phyloP scores from a whole-genome alignment of 176 grass and related monocot genomes.

The Oryza coarctata region DNA sequence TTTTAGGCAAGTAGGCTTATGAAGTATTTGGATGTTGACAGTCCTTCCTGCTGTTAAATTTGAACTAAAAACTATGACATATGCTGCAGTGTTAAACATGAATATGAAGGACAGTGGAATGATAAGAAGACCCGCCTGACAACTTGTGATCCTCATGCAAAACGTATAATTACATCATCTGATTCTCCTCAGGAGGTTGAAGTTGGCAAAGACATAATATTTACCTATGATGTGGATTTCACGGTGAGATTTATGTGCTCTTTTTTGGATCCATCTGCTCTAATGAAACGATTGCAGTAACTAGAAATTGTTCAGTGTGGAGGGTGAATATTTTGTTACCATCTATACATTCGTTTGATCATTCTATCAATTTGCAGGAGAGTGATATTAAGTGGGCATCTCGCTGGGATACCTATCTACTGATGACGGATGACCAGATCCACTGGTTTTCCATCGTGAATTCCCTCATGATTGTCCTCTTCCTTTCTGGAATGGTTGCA shows the following conservation, averaged over 20 bases:
- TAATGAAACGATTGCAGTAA: background rate
- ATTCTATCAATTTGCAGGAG: slow-evolving; percentile 53
- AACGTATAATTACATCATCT: slow-evolving; percentile 61
- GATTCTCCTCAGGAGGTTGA: slow-evolving; percentile 83
- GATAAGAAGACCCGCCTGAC: slow-evolving; percentile 66
- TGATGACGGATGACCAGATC: slow-evolving; percentile 93
- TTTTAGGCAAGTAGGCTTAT: slow-evolving; percentile 9
- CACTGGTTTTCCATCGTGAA: slow-evolving; percentile 98
- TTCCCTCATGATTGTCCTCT: slow-evolving; percentile 93
- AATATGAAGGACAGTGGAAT: slow-evolving; percentile 75
- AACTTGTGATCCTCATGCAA: slow-evolving; percentile 83
- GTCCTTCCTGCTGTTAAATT: slow-evolving; percentile 13
- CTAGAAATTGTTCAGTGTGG: background rate
- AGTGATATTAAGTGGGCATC: slow-evolving; percentile 97
- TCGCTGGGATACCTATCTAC: slow-evolving; percentile 85
- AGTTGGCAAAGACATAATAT: slow-evolving; percentile 77
- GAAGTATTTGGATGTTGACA: background rate
- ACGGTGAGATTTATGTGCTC: slow-evolving; percentile 43
- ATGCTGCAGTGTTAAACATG: slow-evolving; percentile 74
- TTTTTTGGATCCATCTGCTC: background rate
- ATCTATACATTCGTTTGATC: slow-evolving; percentile 28
- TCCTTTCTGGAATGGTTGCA: slow-evolving; percentile 94
- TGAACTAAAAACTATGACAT: slow-evolving; percentile 18
- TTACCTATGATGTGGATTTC: slow-evolving; percentile 80
- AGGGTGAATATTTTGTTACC: background rate